Conservation (phyloP, 2,329 filamentous ascomycete species). For the Penicillium hordei region DNA sequence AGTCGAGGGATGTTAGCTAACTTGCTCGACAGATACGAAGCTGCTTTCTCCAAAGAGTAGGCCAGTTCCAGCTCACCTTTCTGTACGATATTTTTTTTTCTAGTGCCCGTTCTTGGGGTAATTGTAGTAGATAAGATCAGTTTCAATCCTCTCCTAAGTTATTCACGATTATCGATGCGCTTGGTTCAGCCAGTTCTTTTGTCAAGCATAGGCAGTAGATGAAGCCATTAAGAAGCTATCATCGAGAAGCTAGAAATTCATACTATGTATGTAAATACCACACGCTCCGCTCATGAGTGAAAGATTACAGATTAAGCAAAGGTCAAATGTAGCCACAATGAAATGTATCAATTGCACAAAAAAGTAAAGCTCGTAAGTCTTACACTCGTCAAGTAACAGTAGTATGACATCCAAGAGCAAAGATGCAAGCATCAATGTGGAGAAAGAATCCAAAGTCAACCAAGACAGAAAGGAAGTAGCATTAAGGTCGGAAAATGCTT, state of each 20-base stretch:
- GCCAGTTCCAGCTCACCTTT: neutral
- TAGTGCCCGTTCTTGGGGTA: neutral
- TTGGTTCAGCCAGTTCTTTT: neutral
- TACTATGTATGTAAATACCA: neutral
- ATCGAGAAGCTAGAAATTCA: neutral
- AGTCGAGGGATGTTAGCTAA: constrained; percentile 7
- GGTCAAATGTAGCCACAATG: neutral
- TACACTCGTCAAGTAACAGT: constrained; percentile 11
- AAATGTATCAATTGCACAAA: neutral
- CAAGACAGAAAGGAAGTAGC: constrained; percentile 7
- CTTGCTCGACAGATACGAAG: constrained; percentile 37
- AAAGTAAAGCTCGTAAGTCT: constrained; percentile 8
- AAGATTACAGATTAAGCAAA: neutral
- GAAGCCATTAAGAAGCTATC: neutral
- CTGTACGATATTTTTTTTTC: constrained; percentile 11
- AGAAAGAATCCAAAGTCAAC: constrained; percentile 3
- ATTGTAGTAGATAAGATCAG: constrained; percentile 11
- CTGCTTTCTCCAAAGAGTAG: constrained; percentile 33
- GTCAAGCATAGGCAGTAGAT: neutral
- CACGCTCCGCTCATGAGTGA: neutral
- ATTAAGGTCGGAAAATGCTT: neutral
- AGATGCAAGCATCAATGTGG: constrained; percentile 7
- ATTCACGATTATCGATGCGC: constrained; percentile 1
- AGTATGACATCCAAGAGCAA: constrained; percentile 8
- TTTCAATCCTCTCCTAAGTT: neutral